A percentile compares a stretch with the other conserved stretches of the same genome.
Conservation (phyloP, 129 eudicot species). For the Tagetes patula region DNA sequence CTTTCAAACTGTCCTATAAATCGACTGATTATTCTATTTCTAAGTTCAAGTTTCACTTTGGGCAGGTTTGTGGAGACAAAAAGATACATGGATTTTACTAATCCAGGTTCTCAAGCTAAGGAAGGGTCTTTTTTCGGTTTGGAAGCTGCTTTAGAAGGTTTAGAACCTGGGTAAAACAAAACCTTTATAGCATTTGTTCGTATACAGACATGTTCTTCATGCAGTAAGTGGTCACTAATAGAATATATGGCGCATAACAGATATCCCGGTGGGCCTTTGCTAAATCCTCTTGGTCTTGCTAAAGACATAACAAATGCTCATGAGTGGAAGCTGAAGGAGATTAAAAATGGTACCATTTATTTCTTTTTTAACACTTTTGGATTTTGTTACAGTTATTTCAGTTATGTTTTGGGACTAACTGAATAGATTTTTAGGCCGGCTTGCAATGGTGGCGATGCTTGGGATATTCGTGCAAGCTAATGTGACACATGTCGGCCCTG, state of each 20-base stretch:
- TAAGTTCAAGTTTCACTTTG: background rate
- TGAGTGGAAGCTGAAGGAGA: conserved; percentile 89
- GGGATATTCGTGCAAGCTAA: conserved; percentile 91
- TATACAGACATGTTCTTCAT: background rate
- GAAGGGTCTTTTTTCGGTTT: conserved; percentile 90
- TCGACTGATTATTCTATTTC: background rate
- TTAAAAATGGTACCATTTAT: conserved; percentile 64
- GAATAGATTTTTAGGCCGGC: conserved; percentile 51
- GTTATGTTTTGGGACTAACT: conserved; percentile 16
- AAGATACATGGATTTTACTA: conserved; percentile 78
- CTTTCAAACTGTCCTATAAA: background rate
- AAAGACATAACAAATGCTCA: conserved; percentile 71
- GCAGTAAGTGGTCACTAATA: conserved; percentile 13
- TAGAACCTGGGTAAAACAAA: conserved; percentile 75
- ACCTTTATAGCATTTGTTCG: background rate
- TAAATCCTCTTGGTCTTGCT: conserved; percentile 91
- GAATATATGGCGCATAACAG: conserved; percentile 32
- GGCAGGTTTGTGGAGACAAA: conserved; percentile 87
- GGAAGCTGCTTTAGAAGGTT: conserved; percentile 80
- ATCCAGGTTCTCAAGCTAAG: conserved; percentile 91
- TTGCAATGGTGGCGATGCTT: conserved; percentile 96
- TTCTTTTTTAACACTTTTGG: background rate
- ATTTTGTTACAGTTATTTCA: background rate
- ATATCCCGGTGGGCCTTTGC: conserved; percentile 93
- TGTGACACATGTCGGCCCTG: conserved; percentile 85